Evolutionary conservation across 1,284 basidiomycete genomes (phyloP), one percentile per base, ranked within the genome.

Genomic region (Austroboletus rostrupii): DNA sequence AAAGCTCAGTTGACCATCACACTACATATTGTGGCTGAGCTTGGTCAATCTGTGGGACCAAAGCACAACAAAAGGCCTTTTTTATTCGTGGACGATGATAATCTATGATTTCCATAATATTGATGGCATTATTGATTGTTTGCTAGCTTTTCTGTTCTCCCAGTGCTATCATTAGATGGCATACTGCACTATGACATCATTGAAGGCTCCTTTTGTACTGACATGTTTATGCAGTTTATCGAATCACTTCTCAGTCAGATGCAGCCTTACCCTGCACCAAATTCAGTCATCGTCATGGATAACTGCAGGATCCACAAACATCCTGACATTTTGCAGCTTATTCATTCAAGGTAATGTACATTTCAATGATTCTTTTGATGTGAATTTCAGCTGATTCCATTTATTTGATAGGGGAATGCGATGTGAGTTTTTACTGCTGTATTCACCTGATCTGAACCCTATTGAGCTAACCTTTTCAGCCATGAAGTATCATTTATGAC

Each of bases 261-360:
- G 47, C 23, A 42, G n/a, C 40, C 17, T 2, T 42, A 16, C 16
- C 40, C 21, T 13, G 23, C 12, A 3, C 3, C 40, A 5, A 48
- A 42, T 10, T 48, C 40, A 1, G 14, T 48, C 1, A 36, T 48
- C 3, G 17, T 48, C 0, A 48, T 41, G 47, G 33, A 48, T 5
- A 48, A 48, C 19, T 48, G 47, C n/a, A 12, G 21, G 3, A 48
- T 48, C 9, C 32, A 48, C 19, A 48, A 48, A 23, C 32, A 40
- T 12, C 16, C 19, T 0, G n/a, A 39, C 8, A 40, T 40, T 2
- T 1, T 10, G 5, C 19, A 21, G 2, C 16, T 40, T 0, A 40
- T 47, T 5, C 1, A 20, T 3, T 11, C 28, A 1, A 38, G 37
- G 45, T 47, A 37, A 4, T 33, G 1, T 17, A n/a, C 11, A 4